Evolutionary conservation across 768 basidiomycete species (phyloP).

Genomic region (Cubamyces sp.): DNA sequence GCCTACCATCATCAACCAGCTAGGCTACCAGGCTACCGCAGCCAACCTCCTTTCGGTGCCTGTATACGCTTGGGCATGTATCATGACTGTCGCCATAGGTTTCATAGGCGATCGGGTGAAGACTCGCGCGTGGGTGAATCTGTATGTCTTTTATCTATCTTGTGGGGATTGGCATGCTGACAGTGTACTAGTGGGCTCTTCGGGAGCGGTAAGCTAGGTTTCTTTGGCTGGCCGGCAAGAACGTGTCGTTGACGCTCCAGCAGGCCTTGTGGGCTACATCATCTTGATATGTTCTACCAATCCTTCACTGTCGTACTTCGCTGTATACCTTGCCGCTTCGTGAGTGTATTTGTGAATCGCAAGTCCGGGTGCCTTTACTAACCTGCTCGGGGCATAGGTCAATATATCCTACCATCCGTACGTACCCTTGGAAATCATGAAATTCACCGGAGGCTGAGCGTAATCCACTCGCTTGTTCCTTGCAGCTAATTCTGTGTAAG

Average conservation of each 20-base stretch:
- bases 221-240: neutral
- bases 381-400: slow-evolving; percentile 32
- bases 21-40: slow-evolving; percentile 65
- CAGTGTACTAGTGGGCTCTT: slow-evolving; percentile 32
- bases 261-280: slow-evolving; percentile 62
- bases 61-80: slow-evolving; percentile 73
- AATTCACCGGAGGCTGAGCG: no score
- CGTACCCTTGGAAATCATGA: slow-evolving; percentile 22
- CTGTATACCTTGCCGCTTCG: slow-evolving; percentile 72
- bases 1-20: slow-evolving; percentile 53
- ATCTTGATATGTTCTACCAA: slow-evolving; percentile 64
- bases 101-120: slow-evolving; percentile 63
- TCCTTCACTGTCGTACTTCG: slow-evolving; percentile 72
- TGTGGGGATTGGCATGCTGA: neutral
- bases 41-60: slow-evolving; percentile 80
- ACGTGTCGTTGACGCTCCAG: neutral
- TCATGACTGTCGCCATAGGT: slow-evolving; percentile 66
- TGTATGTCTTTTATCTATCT: slow-evolving; percentile 44
- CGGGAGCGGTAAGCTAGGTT: slow-evolving; percentile 33
- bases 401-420: slow-evolving; percentile 53
- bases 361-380: slow-evolving; percentile 1
- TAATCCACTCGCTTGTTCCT: neutral
- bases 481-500: slow-evolving; percentile 51
- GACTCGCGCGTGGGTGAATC: slow-evolving; percentile 60
- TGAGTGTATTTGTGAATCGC: slow-evolving; percentile 39